A percentile compares a stretch with the other conserved stretches of the same genome.
phyloP scores from a whole-genome alignment of 1,284 basidiomycete genomes.

The Pseudomicrostroma phylloplanum region DNA sequence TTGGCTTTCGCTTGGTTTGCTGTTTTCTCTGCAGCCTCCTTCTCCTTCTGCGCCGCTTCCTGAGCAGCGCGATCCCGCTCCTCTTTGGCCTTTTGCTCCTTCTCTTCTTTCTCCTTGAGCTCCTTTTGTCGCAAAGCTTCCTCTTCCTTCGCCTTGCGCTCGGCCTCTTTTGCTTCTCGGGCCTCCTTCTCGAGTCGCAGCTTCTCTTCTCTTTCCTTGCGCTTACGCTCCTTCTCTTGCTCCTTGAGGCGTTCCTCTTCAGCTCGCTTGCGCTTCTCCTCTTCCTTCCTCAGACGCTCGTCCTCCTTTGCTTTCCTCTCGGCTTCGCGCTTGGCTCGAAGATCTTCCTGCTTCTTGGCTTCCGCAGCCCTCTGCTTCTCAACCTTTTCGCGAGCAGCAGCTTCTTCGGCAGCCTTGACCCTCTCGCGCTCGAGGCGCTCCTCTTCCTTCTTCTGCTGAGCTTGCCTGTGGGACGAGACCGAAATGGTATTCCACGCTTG shows the following conservation, averaged over 20 bases:
- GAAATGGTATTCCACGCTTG: too few relatives aligned
- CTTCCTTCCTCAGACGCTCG: slow-evolving; percentile 59
- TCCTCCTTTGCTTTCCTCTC: slow-evolving; percentile 62
- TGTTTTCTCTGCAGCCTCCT: slow-evolving; percentile 55
- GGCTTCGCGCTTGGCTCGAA: slow-evolving; percentile 57
- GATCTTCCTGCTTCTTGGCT: slow-evolving; percentile 61
- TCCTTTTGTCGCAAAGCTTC: slow-evolving; percentile 44
- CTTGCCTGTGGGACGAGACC: slow-evolving; percentile 58
- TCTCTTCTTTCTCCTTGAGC: slow-evolving; percentile 17
- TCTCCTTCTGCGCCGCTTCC: slow-evolving; percentile 54
- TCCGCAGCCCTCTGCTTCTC: slow-evolving; percentile 58
- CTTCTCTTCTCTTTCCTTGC: slow-evolving; percentile 65
- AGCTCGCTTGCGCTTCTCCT: slow-evolving; percentile 55
- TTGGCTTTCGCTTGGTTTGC: slow-evolving; percentile 51
- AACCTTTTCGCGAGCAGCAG: slow-evolving; percentile 62
- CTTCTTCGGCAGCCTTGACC: slow-evolving; percentile 52
- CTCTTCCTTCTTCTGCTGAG: slow-evolving; percentile 86
- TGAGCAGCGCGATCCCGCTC: slow-evolving; percentile 63
- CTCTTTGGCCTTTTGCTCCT: slow-evolving; percentile 41
- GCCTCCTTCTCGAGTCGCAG: slow-evolving; percentile 55
- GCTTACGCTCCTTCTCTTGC: slow-evolving; percentile 58
- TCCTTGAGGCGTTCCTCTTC: slow-evolving; percentile 55
- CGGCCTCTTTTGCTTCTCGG: slow-evolving; percentile 18
- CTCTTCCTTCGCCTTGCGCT: slow-evolving; percentile 53
- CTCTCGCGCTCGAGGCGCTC: slow-evolving; percentile 69